Base-by-base conservation (phyloP, 441 rosid species). In the Pelargonium myrrhifolium region DNA sequence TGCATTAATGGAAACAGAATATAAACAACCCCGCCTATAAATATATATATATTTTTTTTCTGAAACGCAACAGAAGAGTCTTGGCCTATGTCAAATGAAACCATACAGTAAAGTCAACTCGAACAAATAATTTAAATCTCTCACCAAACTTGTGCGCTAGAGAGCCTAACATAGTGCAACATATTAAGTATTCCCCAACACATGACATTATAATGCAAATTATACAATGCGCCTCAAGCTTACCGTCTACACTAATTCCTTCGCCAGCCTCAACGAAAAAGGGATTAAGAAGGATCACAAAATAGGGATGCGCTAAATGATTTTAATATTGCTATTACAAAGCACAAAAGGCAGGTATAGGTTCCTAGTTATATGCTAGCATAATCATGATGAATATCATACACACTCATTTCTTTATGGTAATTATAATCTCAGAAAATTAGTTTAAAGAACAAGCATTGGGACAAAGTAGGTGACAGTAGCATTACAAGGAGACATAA, bases 1-100 rank as follows among this genome's bases (percentile, higher is more conserved):
- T 83, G 83, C 66, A 74, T 73, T 37, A 47, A 12, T 61, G 21
- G 4, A 45, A 2, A 64, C n/a, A 12, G 22, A 60, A 21, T 51
- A 67, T 24, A 37, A 17, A 47, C n/a, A 11, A 0, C 55, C 4
- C 55, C 31, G 3, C 31, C 31, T 28, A 28, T 28, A 28, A 28
- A 28, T 28, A 47, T 12, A 43, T 17, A 47, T 2, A 14, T 12
- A 43, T 43, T 47, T 51, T 5, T n/a, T 15, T 12, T 51, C 56
- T 7, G 22, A 53, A 53, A 53, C 8, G 22, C 59, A 53, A 17
- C 9, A 53, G 59, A 17, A 53, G 59, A 5, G 7, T 53, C 59
- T 22, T 53, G 7, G 14, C 9, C 8, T 7, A 15, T 17, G 59
- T 53, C 59, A 45, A 9, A 53, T 18, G 59, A 18, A n/a, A 53